Evolutionary conservation across 148 eudicot genomes (phyloP), one percentile per base, ranked within the genome.

Genomic region (Talinum fruticosum): DNA sequence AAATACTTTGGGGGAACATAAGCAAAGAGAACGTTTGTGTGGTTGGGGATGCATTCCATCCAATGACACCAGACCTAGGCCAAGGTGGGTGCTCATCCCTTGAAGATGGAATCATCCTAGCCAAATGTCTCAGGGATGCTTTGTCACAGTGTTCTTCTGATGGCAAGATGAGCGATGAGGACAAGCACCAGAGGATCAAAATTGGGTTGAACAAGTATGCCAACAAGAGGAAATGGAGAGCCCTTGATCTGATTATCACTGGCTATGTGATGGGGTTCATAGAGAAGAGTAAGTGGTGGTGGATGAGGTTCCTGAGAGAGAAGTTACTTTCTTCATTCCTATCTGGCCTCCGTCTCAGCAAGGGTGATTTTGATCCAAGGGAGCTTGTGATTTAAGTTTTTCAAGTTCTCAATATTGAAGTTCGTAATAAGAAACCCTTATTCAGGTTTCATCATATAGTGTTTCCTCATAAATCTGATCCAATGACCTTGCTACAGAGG

Each of bases 61-160:
- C 92, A 8, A 88, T 88, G 92, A 88, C 94, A 76, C 94, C 94
- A 0, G 91, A 88, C 73, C 32, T 90, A 2, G 94, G 89, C 64
- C 91, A 90, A 75, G 94, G 94, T 2, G 94, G 78, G 28, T 85
- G 94, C 19, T 69, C 87, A 0, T 85, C 94, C 0, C 72, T 90
- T 14, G 94, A 90, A 51, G 94, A 90, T 21, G 86, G 89, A 0
- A 70, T 90, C n/a, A 62, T 84, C 75, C 66, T 90, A 2, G 92
- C 87, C 21, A 79, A 84, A 75, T 80, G 86, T 41, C 79, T 90
- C 10, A 89, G 79, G 0, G 37, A 81, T 36, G 89, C 85, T 32
- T 64, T 88, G 44, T 37, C 4, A 21, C 38, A 67, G 41, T 45
- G 66, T 19, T 62, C n/a, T n/a, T n/a, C 66, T 12, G 30, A 62